Evolutionary conservation across 345 rosid genomes (phyloP).

Genomic region (Arabis hirsuta): DNA sequence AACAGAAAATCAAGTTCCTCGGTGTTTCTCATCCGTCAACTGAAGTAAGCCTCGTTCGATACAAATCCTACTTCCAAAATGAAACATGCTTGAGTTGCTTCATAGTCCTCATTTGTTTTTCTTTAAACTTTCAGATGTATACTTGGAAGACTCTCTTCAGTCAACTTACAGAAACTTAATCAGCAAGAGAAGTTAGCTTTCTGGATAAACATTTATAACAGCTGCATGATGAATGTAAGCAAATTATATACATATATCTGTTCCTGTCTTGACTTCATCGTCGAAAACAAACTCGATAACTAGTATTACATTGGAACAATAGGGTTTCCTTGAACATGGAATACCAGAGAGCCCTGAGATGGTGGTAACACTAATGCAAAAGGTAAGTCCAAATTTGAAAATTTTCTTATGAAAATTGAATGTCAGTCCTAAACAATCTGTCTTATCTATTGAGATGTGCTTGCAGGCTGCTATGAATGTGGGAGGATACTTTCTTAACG

Average conservation of each 20-base stretch:
- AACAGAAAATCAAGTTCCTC: constrained; percentile 54
- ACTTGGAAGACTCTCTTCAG: constrained; percentile 58
- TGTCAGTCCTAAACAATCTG: neutral
- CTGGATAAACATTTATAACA: constrained; percentile 89
- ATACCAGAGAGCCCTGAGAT: constrained; percentile 67
- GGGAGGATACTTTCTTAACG: constrained; percentile 69
- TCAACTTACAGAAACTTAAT: constrained; percentile 60
- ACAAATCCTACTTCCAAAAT: neutral
- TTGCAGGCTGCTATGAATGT: constrained; percentile 75
- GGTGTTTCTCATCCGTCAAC: constrained; percentile 63
- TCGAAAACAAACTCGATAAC: neutral
- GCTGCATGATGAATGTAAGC: constrained; percentile 89
- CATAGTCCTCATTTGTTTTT: neutral
- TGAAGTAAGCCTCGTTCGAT: constrained; percentile 52
- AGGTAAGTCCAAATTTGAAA: constrained; percentile 48
- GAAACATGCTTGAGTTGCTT: neutral
- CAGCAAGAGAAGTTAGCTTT: constrained; percentile 94
- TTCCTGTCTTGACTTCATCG: constrained; percentile 7
- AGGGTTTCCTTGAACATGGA: constrained; percentile 83
- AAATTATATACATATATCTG: neutral
- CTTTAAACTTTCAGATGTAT: constrained; percentile 55
- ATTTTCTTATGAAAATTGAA: neutral
- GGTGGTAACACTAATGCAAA: constrained; percentile 65
- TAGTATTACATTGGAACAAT: constrained; percentile 28
- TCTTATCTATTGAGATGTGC: neutral